Evolutionary conservation across 495 filamentous ascomycete genomes (phyloP), one percentile per base, ranked within the genome.

Genomic region (Aspergillus biplanus): DNA sequence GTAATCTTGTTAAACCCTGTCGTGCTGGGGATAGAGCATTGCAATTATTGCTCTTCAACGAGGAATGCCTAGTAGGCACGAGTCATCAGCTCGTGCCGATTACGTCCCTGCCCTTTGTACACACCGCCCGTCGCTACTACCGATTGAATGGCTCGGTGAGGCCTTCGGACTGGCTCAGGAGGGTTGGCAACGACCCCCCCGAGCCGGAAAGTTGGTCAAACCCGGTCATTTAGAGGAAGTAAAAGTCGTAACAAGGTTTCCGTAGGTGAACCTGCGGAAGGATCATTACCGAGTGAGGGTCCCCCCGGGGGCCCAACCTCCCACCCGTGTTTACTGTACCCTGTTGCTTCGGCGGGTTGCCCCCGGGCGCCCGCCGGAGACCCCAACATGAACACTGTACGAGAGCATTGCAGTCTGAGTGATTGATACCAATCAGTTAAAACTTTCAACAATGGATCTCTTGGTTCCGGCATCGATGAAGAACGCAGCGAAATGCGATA

Each of bases 161-260:
- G 86, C 80, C 83, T 88, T 82, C 79, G 83, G 84, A 88, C 80
- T 87, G 83, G 84, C 83, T 76, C 78, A 82, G 75, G 76, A 81
- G 83, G 82, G 80, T 82, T 78, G 84, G 86, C 82, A 85, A 89
- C 84, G 77, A 81, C 78, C 78, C 81, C 79, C 75, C 80, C 78
- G 79, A 76, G 86, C 84, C 80, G 84, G 81, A 87, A 89, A 88
- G 83, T 82, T 88, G 77, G 80, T 85, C 82, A 88, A 87, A 88
- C 86, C 86, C 81, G 82, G 82, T 86, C 83, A 86, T 87, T 87
- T 86, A 88, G 84, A 87, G 84, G 83, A 88, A 87, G 86, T 87
- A 88, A 88, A 87, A 63, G 83, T 87, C 82, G 84, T 87, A 87
- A 89, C 81, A 87, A 88, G 85, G 84, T 87, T 84, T 89, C 86